phyloP scores from a whole-genome alignment of 2,329 filamentous ascomycete species.

The Hymenotorrendiella dingleyae region DNA sequence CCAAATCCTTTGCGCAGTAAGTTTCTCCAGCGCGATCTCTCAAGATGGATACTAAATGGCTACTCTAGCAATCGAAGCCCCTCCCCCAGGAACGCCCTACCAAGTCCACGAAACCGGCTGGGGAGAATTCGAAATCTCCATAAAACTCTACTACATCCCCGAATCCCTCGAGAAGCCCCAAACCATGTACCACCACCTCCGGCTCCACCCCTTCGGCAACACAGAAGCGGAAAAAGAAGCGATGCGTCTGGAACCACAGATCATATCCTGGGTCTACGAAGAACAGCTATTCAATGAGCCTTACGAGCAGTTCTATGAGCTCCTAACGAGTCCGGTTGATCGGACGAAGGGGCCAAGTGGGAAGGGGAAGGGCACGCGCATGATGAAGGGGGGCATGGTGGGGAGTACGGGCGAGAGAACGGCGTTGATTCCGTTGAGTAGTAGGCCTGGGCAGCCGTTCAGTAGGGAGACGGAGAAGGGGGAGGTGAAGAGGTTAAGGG shows the following conservation, averaged over 20 bases:
- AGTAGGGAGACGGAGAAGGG: slow-evolving; percentile 63
- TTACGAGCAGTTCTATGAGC: slow-evolving; percentile 83
- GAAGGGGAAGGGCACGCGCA: slow-evolving; percentile 50
- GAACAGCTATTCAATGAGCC: slow-evolving; percentile 97
- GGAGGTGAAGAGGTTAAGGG: slow-evolving; percentile 54
- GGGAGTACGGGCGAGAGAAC: slow-evolving; percentile 53
- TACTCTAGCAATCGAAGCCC: slow-evolving; percentile 60
- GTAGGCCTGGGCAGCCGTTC: slow-evolving; percentile 64
- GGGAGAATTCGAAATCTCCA: slow-evolving; percentile 95
- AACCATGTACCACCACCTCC: slow-evolving; percentile 88
- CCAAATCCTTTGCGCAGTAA: slow-evolving; percentile 77
- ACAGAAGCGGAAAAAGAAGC: slow-evolving; percentile 63
- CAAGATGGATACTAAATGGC: background rate
- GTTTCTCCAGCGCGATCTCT: slow-evolving; percentile 23
- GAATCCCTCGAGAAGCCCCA: slow-evolving; percentile 90
- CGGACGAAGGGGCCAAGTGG: slow-evolving; percentile 42
- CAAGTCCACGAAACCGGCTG: slow-evolving; percentile 89
- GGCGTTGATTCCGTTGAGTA: slow-evolving; percentile 67
- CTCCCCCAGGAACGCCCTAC: slow-evolving; percentile 59
- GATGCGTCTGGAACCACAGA: slow-evolving; percentile 53
- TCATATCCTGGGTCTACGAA: slow-evolving; percentile 80
- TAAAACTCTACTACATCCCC: slow-evolving; percentile 88
- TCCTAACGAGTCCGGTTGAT: slow-evolving; percentile 63
- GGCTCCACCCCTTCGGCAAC: slow-evolving; percentile 83
- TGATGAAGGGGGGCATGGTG: slow-evolving; percentile 34